Evolutionary conservation across 371 early-diverging fungal genomes (phyloP).

Genomic region (Mucor irregularis): DNA sequence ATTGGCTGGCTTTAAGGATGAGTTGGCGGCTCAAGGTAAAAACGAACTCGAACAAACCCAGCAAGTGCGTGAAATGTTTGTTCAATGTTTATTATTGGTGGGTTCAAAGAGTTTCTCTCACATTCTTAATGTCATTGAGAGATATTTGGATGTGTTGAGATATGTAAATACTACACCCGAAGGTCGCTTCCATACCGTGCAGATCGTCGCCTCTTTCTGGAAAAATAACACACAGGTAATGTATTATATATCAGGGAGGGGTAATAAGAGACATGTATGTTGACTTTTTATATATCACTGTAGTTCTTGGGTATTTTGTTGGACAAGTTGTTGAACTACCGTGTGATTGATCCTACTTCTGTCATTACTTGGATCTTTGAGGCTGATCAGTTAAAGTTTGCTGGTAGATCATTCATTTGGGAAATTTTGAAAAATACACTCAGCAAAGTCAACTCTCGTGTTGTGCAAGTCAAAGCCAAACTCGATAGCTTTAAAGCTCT

Average conservation of each 20-base stretch:
- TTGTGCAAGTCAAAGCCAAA: constrained; percentile 68
- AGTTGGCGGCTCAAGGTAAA: constrained; percentile 31
- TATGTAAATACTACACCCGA: constrained; percentile 60
- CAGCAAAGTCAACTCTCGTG: constrained; percentile 81
- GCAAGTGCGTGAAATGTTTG: constrained; percentile 68
- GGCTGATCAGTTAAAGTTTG: constrained; percentile 52
- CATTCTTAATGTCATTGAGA: constrained; percentile 86
- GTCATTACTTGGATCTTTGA: constrained; percentile 81
- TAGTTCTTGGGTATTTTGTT: constrained; percentile 85
- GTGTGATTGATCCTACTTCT: constrained; percentile 81
- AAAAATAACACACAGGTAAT: constrained; percentile 69
- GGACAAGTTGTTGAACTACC: constrained; percentile 91
- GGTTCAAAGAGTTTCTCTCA: constrained; percentile 95
- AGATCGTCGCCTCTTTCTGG: constrained; percentile 84
- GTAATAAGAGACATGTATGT: not conserved
- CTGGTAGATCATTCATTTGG: constrained; percentile 66
- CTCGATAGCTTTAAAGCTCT: constrained; percentile 40
- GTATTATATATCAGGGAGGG: not conserved
- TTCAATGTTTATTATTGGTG: constrained; percentile 79
- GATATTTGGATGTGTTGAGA: constrained; percentile 72
- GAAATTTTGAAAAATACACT: constrained; percentile 78
- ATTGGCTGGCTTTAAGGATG: constrained; percentile 46
- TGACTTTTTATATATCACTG: not conserved
- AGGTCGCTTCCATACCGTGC: constrained; percentile 68
- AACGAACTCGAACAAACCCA: constrained; percentile 43